Percentiles rank a stretch among this genome's conserved stretches.
Evolutionary conservation across 169 alveolate species (phyloP).

Genomic region (Plasmodium relictum): DNA sequence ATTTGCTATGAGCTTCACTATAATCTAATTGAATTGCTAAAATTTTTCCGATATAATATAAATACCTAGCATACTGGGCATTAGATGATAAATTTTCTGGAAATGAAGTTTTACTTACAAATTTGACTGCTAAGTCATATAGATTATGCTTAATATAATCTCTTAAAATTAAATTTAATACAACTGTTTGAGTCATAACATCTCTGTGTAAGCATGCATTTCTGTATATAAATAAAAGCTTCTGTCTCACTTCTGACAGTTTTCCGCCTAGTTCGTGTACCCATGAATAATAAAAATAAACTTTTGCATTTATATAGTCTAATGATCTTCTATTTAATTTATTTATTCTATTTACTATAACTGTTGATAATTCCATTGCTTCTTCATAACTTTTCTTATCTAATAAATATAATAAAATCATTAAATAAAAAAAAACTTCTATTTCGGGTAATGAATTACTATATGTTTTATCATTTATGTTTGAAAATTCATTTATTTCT

Average conservation of each 20-base stretch:
- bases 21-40: slow-evolving; percentile 96
- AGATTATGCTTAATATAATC: slow-evolving; percentile 89
- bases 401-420: slow-evolving; percentile 27
- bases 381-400: slow-evolving; percentile 59
- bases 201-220: slow-evolving; percentile 91
- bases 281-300: slow-evolving; percentile 89
- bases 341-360: slow-evolving; percentile 78
- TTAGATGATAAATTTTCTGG: slow-evolving; percentile 93
- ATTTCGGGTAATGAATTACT: slow-evolving; percentile 33
- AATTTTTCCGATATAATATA: slow-evolving; percentile 94
- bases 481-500: slow-evolving; percentile 13
- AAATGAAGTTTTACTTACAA: slow-evolving; percentile 85
- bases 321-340: slow-evolving; percentile 84
- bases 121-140: slow-evolving; percentile 83
- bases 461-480: slow-evolving; percentile 52
- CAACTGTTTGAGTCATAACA: slow-evolving; percentile 93
- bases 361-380: slow-evolving; percentile 81
- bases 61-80: slow-evolving; percentile 95
- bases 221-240: slow-evolving; percentile 85
- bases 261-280: slow-evolving; percentile 90
- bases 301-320: slow-evolving; percentile 88
- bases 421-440: slow-evolving; percentile 48
- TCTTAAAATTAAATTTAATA: slow-evolving; percentile 92
- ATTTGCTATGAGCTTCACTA: slow-evolving; percentile 92
- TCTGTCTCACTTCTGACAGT: slow-evolving; percentile 83